Evolutionary conservation across 768 basidiomycete genomes (phyloP), one percentile per base, ranked within the genome.

Genomic region (Hirschioporus abietinus): DNA sequence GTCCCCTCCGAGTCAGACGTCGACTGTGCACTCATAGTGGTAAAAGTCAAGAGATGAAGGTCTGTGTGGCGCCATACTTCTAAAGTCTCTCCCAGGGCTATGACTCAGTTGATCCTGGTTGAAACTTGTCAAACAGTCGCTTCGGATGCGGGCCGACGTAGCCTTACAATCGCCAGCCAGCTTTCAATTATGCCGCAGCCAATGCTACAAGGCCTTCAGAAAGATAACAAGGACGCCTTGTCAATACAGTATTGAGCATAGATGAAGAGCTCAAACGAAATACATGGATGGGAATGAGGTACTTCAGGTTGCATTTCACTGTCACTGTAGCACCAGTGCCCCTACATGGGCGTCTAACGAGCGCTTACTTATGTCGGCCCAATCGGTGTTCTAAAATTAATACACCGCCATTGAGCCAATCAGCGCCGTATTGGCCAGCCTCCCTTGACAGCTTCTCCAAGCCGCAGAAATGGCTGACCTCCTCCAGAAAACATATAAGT

Each of bases 1-100:
- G 66, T 30, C 65, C 12, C 64, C 8, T 66, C 66, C 0, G 30
- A 30, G 8, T 30, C 30, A 30, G 68, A 12, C 42, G 42, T 52
- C 42, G 42, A 52, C 4, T 52, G 30, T 3, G 30, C 4, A 20
- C 42, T 52, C 42, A 52, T 52, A 10, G 12, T 52, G 42, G 42
- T 30, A 2, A 30, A 30, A 30, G 30, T 30, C 42, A 20, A 20
- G 42, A 52, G 42, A 20, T 6, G 12, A 20, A 52, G 42, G 8
- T 30, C 30, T 52, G 12, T 20, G 42, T 20, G 42, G 42, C 42
- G 12, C 42, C 42, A 15, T 52, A 20, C 20, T 20, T 15, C 35
- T 52, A 8, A 30, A 30, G 30, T 30, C 30, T 30, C 30, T 30
- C 30, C 30, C 30, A 30, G 30, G n/a, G 30, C 30, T 30, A 30